Evolutionary conservation across 1,284 basidiomycete species (phyloP).

Genomic region (Malassezia caprae): DNA sequence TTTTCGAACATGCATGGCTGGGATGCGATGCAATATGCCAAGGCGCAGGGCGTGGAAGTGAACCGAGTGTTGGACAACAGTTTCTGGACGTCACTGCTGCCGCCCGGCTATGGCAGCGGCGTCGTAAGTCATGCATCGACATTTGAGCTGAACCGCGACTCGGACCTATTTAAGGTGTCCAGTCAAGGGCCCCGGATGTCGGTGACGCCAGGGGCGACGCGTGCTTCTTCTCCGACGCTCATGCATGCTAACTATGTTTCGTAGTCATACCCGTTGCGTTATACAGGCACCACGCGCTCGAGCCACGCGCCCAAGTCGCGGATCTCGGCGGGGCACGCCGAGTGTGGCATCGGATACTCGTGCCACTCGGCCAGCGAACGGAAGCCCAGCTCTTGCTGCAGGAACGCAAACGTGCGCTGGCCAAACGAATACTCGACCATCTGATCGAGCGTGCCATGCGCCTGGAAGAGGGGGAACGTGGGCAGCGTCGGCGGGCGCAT

Average conservation of each 20-base stretch:
- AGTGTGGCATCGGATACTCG: slow-evolving; percentile 42
- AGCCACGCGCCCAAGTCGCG: slow-evolving; percentile 14
- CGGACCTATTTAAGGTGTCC: slow-evolving; percentile 7
- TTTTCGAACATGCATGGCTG: slow-evolving; percentile 7
- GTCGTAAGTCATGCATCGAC: not conserved
- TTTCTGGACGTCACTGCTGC: slow-evolving; percentile 18
- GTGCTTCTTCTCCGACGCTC: slow-evolving; percentile 16
- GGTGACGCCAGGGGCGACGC: slow-evolving; percentile 19
- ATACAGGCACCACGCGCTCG: slow-evolving; percentile 11
- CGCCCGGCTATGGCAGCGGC: slow-evolving; percentile 16
- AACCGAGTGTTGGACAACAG: slow-evolving; percentile 19
- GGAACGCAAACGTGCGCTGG: slow-evolving; percentile 22
- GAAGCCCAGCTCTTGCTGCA: slow-evolving; percentile 30
- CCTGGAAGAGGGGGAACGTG: slow-evolving; percentile 37
- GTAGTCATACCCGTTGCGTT: not conserved
- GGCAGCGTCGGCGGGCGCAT: slow-evolving; percentile 20
- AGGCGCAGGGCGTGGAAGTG: slow-evolving; percentile 18
- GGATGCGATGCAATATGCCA: slow-evolving; percentile 19
- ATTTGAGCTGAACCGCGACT: slow-evolving; percentile 7
- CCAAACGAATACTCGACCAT: slow-evolving; percentile 40
- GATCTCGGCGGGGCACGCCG: slow-evolving; percentile 40
- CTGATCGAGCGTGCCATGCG: slow-evolving; percentile 38
- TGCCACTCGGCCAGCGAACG: slow-evolving; percentile 25
- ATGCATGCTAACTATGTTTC: slow-evolving; percentile 7
- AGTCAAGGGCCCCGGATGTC: not conserved